Conservation (phyloP, 116 monocot genomes). For the Zostera marina region DNA sequence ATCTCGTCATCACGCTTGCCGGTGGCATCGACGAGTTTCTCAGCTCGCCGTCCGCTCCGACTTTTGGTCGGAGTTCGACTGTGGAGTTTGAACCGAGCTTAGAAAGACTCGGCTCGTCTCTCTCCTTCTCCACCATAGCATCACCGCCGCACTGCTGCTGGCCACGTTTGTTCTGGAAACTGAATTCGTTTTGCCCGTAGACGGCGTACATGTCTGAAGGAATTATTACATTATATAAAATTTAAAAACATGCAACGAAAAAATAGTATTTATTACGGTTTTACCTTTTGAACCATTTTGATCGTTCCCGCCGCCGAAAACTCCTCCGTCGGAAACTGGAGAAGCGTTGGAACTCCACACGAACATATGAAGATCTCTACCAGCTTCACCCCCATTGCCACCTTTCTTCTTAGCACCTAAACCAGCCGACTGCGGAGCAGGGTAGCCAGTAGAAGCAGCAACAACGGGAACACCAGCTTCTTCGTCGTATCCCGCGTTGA, state of each 20-base stretch:
- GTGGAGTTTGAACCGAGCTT: constrained; percentile 81
- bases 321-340: constrained; percentile 56
- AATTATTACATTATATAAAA: too few species aligned
- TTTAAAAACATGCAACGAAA: too few species aligned
- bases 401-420: constrained; percentile 30
- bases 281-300: constrained; percentile 2
- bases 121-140: constrained; percentile 11
- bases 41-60: background rate
- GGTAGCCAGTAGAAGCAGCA: background rate
- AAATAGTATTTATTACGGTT: too few species aligned
- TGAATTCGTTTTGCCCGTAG: constrained; percentile 33
- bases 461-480: constrained; percentile 8
- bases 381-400: constrained; percentile 12
- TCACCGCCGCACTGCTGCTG: background rate
- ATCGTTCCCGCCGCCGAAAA: background rate
- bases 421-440: constrained; percentile 8
- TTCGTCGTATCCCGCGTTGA: constrained; percentile 10
- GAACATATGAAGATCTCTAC: constrained; percentile 85
- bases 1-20: constrained; percentile 88
- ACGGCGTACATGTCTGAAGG: constrained; percentile 2
- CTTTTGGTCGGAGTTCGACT: constrained; percentile 6
- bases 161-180: constrained; percentile 20
- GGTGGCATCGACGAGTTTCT: constrained; percentile 43
- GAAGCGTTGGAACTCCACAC: constrained; percentile 98
- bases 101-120: constrained; percentile 28